These are phyloP conservation scores for Penicillium lividum DNA, from an alignment of 495 filamentous ascomycete genomes.

Conservation along the genomic window DNA sequence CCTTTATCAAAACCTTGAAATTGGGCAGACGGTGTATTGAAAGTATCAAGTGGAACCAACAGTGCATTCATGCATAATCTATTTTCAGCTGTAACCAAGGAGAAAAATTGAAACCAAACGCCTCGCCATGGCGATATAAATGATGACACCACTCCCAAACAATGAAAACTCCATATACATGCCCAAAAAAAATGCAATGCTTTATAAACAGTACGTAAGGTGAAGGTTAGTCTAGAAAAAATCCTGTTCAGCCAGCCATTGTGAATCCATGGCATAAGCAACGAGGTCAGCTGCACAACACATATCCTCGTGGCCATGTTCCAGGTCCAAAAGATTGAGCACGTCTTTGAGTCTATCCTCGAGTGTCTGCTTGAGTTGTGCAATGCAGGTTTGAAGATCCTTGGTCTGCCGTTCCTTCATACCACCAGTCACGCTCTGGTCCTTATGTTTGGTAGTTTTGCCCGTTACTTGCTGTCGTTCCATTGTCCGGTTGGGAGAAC, in stretches of 20 bases:
- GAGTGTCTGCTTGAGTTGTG: slow-evolving; percentile 32
- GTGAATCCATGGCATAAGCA: slow-evolving; percentile 48
- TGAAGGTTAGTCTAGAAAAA: slow-evolving; percentile 32
- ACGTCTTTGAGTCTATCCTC: slow-evolving; percentile 36
- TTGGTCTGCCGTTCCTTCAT: slow-evolving; percentile 16
- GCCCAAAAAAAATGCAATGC: background rate
- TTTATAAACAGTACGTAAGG: background rate
- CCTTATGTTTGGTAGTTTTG: slow-evolving; percentile 19
- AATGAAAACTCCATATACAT: background rate
- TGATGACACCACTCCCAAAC: background rate
- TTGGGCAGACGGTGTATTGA: background rate
- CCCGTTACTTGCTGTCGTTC: slow-evolving; percentile 13
- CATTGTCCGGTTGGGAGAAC: slow-evolving; percentile 36
- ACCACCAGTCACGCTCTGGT: background rate
- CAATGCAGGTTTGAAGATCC: slow-evolving; percentile 18
- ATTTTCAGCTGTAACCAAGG: background rate
- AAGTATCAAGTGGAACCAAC: background rate
- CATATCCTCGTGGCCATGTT: slow-evolving; percentile 47
- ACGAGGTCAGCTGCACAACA: slow-evolving; percentile 51
- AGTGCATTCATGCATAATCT: background rate
- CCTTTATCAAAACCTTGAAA: background rate
- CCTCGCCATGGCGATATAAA: slow-evolving; percentile 2
- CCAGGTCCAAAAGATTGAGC: slow-evolving; percentile 41
- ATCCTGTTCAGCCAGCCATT: slow-evolving; percentile 45
- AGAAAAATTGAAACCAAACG: background rate